A percentile compares a stretch with the other conserved stretches of the same genome.
phyloP scores from a whole-genome alignment of 2,329 filamentous ascomycete species.

The Fusarium sp. region DNA sequence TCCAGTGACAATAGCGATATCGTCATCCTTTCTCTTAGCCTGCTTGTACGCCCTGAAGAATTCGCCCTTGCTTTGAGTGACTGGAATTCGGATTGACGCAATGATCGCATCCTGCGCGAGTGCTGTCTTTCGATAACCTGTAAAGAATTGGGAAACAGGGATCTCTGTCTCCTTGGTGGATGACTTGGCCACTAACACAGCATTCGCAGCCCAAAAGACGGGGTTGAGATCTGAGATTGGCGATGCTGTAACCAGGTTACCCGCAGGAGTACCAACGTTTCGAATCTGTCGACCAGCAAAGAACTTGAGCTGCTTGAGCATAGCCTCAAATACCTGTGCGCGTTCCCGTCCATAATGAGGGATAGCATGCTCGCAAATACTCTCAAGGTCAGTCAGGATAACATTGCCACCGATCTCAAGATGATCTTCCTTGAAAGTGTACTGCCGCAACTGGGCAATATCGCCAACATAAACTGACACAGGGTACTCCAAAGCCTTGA shows the following conservation, averaged over 20 bases:
- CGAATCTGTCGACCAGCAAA: slow-evolving; percentile 96
- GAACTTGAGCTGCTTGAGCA: slow-evolving; percentile 91
- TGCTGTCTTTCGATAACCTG: slow-evolving; percentile 85
- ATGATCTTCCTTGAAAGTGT: slow-evolving; percentile 78
- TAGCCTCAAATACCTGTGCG: slow-evolving; percentile 86
- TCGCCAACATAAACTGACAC: slow-evolving; percentile 93
- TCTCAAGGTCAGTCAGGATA: slow-evolving; percentile 87
- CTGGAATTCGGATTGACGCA: slow-evolving; percentile 83
- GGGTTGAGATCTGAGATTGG: slow-evolving; percentile 97
- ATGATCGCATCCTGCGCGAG: slow-evolving; percentile 84
- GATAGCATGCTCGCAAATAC: slow-evolving; percentile 81
- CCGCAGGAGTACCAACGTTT: slow-evolving; percentile 96
- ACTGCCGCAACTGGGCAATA: slow-evolving; percentile 87
- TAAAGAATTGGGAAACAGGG: slow-evolving; percentile 94
- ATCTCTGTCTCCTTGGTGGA: slow-evolving; percentile 78
- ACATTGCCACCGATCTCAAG: slow-evolving; percentile 96
- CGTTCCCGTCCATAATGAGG: slow-evolving; percentile 75
- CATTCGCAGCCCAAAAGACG: slow-evolving; percentile 87
- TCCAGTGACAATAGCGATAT: slow-evolving; percentile 96
- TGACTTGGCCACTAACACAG: slow-evolving; percentile 82
- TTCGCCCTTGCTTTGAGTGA: slow-evolving; percentile 77
- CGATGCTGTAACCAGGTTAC: slow-evolving; percentile 92
- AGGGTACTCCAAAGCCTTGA: slow-evolving; percentile 91
- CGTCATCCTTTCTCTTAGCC: slow-evolving; percentile 95
- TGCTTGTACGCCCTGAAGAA: slow-evolving; percentile 94